These are phyloP conservation scores for Rhipidocladum racemiflorum DNA, from an alignment of 176 grass and related monocot genomes.

Conservation along the genomic window DNA sequence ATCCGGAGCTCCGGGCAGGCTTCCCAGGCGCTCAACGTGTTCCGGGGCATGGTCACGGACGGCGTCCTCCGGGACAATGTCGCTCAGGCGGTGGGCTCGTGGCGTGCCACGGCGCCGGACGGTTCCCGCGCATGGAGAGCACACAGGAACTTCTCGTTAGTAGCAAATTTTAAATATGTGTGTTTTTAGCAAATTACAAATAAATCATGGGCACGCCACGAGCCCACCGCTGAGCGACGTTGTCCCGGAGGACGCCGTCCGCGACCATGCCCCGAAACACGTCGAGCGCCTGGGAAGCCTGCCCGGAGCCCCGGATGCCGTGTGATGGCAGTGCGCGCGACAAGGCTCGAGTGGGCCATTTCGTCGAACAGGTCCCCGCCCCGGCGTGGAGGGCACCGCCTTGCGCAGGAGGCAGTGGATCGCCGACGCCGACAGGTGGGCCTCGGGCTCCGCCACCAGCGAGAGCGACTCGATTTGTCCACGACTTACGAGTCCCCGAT, in stretches of 20 bases:
- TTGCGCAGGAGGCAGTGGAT: constrained; percentile 63
- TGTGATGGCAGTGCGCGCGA: constrained; percentile 59
- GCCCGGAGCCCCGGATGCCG: constrained; percentile 19
- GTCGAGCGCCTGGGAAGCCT: constrained; percentile 19
- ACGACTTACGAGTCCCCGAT: not conserved
- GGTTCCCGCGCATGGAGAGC: too few relatives aligned
- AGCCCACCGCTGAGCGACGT: constrained; percentile 39
- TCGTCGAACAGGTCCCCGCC: constrained; percentile 49
- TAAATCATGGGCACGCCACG: constrained; percentile 38
- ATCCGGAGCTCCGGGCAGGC: constrained; percentile 19
- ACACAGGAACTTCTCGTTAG: too few relatives aligned
- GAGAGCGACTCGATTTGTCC: constrained; percentile 47
- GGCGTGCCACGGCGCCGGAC: constrained; percentile 24
- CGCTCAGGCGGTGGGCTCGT: constrained; percentile 38
- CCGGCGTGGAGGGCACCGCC: constrained; percentile 49
- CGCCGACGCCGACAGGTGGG: constrained; percentile 17
- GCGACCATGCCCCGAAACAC: constrained; percentile 40
- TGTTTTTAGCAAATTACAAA: too few relatives aligned
- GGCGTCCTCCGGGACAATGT: constrained; percentile 48
- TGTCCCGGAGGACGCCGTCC: constrained; percentile 44
- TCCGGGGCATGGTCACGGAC: constrained; percentile 29
- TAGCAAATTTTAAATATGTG: too few relatives aligned
- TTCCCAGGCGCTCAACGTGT: constrained; percentile 33
- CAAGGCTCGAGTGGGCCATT: constrained; percentile 48
- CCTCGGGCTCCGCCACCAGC: constrained; percentile 1